Percentiles rank a stretch among this genome's conserved stretches.
Conservation (phyloP, 2,329 filamentous ascomycete species). For the Neopestalotiopsis rosae region DNA sequence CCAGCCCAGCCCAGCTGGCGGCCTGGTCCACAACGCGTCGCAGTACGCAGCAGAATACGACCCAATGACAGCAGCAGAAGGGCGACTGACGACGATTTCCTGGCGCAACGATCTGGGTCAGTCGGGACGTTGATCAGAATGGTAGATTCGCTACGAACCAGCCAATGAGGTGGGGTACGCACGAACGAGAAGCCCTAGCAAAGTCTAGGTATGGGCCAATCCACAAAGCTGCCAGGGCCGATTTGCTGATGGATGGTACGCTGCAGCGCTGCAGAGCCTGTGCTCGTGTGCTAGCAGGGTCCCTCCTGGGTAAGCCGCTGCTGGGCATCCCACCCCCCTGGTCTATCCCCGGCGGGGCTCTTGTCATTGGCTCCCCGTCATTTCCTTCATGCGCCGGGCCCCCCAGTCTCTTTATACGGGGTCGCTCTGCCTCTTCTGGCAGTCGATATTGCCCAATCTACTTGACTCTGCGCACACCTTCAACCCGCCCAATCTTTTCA, state of each 20-base stretch:
- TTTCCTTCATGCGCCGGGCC: constrained; percentile 12
- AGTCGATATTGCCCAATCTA: constrained; percentile 10
- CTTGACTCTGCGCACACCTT: constrained; percentile 9
- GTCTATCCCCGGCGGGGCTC: constrained; percentile 3
- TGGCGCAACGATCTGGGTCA: constrained; percentile 1
- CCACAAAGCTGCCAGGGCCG: too few relatives aligned
- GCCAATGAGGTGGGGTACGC: background rate
- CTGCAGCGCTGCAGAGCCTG: background rate
- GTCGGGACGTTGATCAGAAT: constrained; percentile 5
- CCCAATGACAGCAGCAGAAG: constrained; percentile 1
- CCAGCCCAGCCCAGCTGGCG: background rate
- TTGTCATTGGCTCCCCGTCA: constrained; percentile 17
- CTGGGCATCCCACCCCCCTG: background rate
- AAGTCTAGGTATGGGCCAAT: background rate
- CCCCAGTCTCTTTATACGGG: constrained; percentile 14
- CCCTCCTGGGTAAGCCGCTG: background rate
- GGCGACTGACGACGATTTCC: constrained; percentile 9
- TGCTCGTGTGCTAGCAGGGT: background rate
- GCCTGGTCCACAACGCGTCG: background rate
- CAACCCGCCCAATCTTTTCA: background rate
- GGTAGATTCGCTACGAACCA: constrained; percentile 11
- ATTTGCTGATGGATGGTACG: background rate
- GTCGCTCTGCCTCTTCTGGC: constrained; percentile 12
- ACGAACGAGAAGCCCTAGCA: background rate
- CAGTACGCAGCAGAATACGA: constrained; percentile 1